Percentiles rank a stretch among this genome's conserved stretches.
Conservation (phyloP, 31 red algal species). For the Odonthalia washingtoniensis region DNA sequence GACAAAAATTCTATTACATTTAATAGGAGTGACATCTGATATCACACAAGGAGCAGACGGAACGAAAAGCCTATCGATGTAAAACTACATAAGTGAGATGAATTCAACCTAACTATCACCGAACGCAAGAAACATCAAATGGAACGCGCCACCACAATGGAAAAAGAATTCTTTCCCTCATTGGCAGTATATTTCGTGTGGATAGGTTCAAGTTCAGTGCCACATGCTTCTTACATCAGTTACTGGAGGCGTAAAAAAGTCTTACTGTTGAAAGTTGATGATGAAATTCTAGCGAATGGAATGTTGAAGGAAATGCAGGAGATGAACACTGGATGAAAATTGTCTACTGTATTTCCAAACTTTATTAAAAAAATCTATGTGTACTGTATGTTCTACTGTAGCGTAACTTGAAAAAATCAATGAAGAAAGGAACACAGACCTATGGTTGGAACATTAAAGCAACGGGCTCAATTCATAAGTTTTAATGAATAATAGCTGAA, state of each 20-base stretch:
- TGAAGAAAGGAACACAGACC: too few species aligned
- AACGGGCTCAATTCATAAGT: too few species aligned
- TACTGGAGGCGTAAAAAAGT: background rate
- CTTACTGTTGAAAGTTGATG: background rate
- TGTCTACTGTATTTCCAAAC: too few species aligned
- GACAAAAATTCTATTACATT: too few species aligned
- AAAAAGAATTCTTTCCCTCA: background rate
- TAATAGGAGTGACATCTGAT: conserved; percentile 1
- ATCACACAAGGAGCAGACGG: background rate
- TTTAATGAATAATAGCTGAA: too few species aligned
- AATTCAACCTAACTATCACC: background rate
- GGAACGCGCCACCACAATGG: background rate
- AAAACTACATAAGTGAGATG: background rate
- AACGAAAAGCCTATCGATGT: background rate
- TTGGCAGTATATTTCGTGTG: background rate
- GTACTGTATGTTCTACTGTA: too few species aligned
- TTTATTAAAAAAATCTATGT: too few species aligned
- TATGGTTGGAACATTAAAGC: too few species aligned
- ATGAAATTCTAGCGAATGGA: background rate
- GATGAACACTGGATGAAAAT: background rate
- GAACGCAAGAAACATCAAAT: background rate
- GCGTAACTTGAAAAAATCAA: too few species aligned
- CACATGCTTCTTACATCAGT: background rate
- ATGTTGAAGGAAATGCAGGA: background rate
- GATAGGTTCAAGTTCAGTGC: background rate